Conservation (phyloP, 257 asterid genomes). For the Datura wrightii region DNA sequence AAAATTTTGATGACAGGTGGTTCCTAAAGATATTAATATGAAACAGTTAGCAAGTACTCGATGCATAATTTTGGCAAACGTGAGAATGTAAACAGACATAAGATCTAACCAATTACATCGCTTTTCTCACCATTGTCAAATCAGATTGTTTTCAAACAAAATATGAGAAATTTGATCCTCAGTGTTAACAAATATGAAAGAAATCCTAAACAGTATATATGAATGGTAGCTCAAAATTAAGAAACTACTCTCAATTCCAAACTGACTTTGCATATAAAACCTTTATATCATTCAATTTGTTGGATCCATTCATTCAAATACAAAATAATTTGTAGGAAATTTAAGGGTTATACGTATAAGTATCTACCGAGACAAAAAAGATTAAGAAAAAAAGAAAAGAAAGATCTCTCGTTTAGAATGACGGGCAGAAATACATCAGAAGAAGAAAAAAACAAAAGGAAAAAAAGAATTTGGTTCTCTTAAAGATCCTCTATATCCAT, state of each 20-base stretch:
- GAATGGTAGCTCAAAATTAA: background rate
- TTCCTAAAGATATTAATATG: background rate
- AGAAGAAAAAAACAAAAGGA: background rate
- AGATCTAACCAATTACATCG: background rate
- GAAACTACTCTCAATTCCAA: background rate
- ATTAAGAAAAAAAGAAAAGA: background rate
- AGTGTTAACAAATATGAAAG: background rate
- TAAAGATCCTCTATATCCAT: background rate
- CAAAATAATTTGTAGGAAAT: background rate
- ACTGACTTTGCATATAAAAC: background rate
- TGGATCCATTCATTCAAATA: background rate
- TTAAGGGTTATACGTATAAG: background rate
- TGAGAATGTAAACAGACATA: background rate
- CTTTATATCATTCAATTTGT: background rate
- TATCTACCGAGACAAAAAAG: background rate
- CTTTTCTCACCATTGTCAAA: background rate
- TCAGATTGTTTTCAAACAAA: background rate
- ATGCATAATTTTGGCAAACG: background rate
- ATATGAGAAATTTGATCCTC: background rate
- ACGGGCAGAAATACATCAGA: background rate
- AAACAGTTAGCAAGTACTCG: background rate
- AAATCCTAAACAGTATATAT: background rate
- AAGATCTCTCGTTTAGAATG: background rate
- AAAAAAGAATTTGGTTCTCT: background rate
- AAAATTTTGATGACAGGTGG: background rate